Conservation (phyloP, 2,329 filamentous ascomycete genomes). For the Phaeosphaeriaceae sp. region DNA sequence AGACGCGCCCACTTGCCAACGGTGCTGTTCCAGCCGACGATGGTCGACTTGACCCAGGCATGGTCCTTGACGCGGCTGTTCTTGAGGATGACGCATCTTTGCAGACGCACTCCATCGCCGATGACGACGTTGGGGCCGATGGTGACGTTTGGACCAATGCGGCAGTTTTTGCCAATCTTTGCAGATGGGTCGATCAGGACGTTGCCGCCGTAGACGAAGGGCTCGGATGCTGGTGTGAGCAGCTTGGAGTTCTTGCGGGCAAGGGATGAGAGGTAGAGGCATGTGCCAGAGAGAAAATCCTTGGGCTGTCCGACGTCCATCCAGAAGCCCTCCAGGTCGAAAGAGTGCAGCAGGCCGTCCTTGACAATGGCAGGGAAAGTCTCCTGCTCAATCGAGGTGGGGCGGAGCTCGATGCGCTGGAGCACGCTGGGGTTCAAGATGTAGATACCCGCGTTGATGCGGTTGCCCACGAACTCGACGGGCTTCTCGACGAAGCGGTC, state of each 20-base stretch:
- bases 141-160: conserved; percentile 95
- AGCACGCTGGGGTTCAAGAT: conserved; percentile 94
- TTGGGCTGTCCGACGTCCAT: conserved; percentile 99
- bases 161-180: conserved; percentile 98
- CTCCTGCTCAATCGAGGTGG: conserved; percentile 98
- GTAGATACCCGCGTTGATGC: conserved; percentile 98
- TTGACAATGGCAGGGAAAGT: conserved; percentile 94
- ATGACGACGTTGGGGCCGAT: conserved; percentile 93
- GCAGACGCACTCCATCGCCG: conserved; percentile 91
- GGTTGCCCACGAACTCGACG: conserved; percentile 97
- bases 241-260: conserved; percentile 88
- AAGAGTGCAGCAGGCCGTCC: conserved; percentile 91
- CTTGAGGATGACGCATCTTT: conserved; percentile 87
- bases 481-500: conserved; percentile 99
- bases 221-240: conserved; percentile 74
- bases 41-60: conserved; percentile 98
- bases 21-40: conserved; percentile 97
- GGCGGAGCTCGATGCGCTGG: conserved; percentile 90
- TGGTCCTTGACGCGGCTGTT: conserved; percentile 98
- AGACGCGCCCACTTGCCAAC: conserved; percentile 95
- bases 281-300: conserved; percentile 95
- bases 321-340: conserved; percentile 97
- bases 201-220: conserved; percentile 91
- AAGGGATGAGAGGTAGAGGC: conserved; percentile 91
- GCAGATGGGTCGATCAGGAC: conserved; percentile 92